phyloP scores from a whole-genome alignment of 169 alveolate species.

The Neospora caninum region DNA sequence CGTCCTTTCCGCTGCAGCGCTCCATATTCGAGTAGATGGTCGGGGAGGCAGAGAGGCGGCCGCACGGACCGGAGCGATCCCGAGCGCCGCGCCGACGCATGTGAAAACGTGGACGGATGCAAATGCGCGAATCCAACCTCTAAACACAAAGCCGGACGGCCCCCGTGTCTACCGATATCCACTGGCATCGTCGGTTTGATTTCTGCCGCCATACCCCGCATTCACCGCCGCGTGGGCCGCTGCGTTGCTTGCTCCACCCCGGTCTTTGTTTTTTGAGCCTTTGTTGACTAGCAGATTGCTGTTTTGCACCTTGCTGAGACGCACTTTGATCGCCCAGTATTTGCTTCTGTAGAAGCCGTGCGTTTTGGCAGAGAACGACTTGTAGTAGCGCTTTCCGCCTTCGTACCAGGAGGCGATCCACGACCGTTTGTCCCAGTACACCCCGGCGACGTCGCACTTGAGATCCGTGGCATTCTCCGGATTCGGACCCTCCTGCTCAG shows the following conservation, averaged over 20 bases:
- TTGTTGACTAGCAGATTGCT: neutral
- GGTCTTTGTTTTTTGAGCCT: neutral
- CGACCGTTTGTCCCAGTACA: conserved; percentile 87
- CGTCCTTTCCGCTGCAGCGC: neutral
- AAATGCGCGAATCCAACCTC: too few species aligned
- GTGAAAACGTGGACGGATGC: too few species aligned
- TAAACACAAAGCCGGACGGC: too few species aligned
- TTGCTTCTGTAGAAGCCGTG: conserved; percentile 85
- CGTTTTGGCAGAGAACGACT: conserved; percentile 83
- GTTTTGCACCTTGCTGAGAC: conserved; percentile 77
- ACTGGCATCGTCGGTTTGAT: too few species aligned
- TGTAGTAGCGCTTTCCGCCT: conserved; percentile 80
- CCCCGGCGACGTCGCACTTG: conserved; percentile 83
- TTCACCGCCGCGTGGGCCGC: neutral
- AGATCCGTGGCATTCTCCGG: conserved; percentile 75
- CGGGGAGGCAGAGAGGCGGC: too few species aligned
- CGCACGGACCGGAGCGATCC: too few species aligned
- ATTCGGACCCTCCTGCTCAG: conserved; percentile 76
- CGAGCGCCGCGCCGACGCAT: too few species aligned
- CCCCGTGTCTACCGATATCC: too few species aligned
- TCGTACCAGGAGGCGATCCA: conserved; percentile 90
- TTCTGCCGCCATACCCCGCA: neutral
- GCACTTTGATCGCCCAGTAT: conserved; percentile 84
- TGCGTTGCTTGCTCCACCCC: neutral
- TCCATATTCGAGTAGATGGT: too few species aligned